phyloP scores from a whole-genome alignment of 495 filamentous ascomycete genomes.

The Penicillium macrosclerotiorum region DNA sequence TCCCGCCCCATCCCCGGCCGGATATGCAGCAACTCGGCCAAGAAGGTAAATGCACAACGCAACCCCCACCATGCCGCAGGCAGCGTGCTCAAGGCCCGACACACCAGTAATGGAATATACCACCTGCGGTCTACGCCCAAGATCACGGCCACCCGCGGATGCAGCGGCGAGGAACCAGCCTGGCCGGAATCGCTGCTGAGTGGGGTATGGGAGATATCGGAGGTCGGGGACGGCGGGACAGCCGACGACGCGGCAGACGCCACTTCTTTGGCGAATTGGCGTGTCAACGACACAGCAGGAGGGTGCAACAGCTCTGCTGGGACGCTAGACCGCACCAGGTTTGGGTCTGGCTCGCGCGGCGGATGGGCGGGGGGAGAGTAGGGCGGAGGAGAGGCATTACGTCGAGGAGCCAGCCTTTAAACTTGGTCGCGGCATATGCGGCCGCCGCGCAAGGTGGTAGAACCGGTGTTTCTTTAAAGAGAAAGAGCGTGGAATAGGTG shows the following conservation, averaged over 20 bases:
- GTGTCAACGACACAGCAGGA: slow-evolving; percentile 6
- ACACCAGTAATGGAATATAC: slow-evolving; percentile 61
- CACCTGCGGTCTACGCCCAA: slow-evolving; percentile 61
- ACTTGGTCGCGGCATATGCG: slow-evolving; percentile 38
- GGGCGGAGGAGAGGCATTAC: slow-evolving; percentile 43
- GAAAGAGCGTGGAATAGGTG: neutral
- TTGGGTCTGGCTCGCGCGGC: slow-evolving; percentile 29
- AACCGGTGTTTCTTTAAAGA: slow-evolving; percentile 1
- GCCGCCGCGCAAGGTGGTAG: slow-evolving; percentile 30
- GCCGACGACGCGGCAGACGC: slow-evolving; percentile 25
- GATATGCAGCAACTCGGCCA: slow-evolving; percentile 54
- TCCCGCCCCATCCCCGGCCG: slow-evolving; percentile 45
- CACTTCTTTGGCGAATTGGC: slow-evolving; percentile 30
- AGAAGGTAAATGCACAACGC: slow-evolving; percentile 57
- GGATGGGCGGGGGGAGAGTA: slow-evolving; percentile 30
- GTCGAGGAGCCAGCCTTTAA: slow-evolving; percentile 47
- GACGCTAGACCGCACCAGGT: slow-evolving; percentile 11
- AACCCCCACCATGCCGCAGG: slow-evolving; percentile 64
- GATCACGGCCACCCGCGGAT: slow-evolving; percentile 64
- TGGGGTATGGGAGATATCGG: slow-evolving; percentile 36
- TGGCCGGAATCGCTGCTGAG: slow-evolving; percentile 35
- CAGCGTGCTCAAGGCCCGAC: slow-evolving; percentile 57
- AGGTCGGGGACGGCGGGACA: slow-evolving; percentile 35
- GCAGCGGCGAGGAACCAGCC: slow-evolving; percentile 39
- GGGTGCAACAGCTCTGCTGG: slow-evolving; percentile 15